Evolutionary conservation across 1,284 basidiomycete species (phyloP), one percentile per base, ranked within the genome.

Genomic region (Grifola frondosa): DNA sequence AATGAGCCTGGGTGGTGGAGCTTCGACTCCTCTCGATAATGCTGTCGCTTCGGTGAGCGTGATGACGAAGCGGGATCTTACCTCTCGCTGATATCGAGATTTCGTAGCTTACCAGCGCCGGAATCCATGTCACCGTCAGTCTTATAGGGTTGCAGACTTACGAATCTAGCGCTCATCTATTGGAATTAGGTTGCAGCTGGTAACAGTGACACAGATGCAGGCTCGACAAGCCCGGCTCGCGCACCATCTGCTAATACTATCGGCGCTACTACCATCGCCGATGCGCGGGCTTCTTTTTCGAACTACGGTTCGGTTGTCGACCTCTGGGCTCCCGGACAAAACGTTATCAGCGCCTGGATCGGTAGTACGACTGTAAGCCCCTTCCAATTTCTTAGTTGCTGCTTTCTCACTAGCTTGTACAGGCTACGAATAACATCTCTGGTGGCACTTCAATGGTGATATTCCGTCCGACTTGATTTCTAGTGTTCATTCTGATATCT

Each of bases 1-100:
- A 67, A 82, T 88, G 81, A 82, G 80, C 42, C 74, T 88, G 40
- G 84, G 84, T 36, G 84, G 84, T 54, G 73, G 78, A 50, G 78
- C 79, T 60, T 77, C 76, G 31, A 70, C 71, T 45, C 69, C 80
- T 23, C 71, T 88, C 33, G 83, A 88, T 63, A 72, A 75, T 44
- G 83, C 84, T 30, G 83, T 87, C 48, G 54, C 54, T 30, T 42
- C 53, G 19, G 60, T 62, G 48, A 6, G 50, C 44, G 19, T 13
- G 11, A n/a, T n/a, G n/a, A n/a, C n/a, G n/a, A n/a, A n/a, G 7
- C 13, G 3, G 1, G 6, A 24, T 10, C 23, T 15, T 16, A 11
- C 15, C 4, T 1, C 12, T 21, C 30, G 12, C 26, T 26, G 11
- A 30, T 25, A 11, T 16, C 11, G n/a, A n/a, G n/a, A n/a, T 12